These are phyloP conservation scores for Amaranthus hypochondriacus DNA, from an alignment of 148 eudicot genomes.

Conservation along the genomic window DNA sequence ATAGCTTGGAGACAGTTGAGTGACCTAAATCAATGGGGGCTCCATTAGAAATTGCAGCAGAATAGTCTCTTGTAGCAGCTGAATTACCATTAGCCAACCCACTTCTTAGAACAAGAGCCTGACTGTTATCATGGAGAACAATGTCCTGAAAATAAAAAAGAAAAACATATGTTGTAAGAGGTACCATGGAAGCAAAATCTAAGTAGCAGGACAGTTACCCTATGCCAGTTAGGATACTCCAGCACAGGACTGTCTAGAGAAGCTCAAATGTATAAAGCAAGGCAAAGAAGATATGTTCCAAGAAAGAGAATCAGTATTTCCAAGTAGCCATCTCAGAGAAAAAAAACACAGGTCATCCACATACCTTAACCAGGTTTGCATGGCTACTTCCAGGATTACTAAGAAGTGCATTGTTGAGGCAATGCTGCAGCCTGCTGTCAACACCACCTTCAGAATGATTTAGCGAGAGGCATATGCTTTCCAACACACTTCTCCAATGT, in stretches of 20 bases:
- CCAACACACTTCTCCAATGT: slow-evolving; percentile 42
- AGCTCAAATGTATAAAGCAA: neutral
- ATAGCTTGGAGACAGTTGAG: slow-evolving; percentile 38
- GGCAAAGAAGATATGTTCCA: too few relatives aligned
- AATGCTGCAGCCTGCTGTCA: slow-evolving; percentile 34
- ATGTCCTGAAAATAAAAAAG: slow-evolving; percentile 31
- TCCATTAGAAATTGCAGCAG: slow-evolving; percentile 36
- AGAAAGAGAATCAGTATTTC: neutral
- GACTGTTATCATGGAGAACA: slow-evolving; percentile 31
- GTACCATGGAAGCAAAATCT: neutral
- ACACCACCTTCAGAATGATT: slow-evolving; percentile 37
- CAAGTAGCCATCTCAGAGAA: neutral
- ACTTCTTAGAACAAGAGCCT: slow-evolving; percentile 25
- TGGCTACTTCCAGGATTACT: slow-evolving; percentile 22
- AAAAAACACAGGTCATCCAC: neutral
- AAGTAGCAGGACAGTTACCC: neutral
- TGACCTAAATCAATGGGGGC: slow-evolving; percentile 32
- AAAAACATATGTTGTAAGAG: neutral
- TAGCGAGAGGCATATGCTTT: slow-evolving; percentile 45
- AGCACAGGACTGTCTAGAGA: neutral
- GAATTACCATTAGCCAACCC: slow-evolving; percentile 23
- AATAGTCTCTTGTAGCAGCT: slow-evolving; percentile 27
- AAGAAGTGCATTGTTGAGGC: slow-evolving; percentile 41
- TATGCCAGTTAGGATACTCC: neutral
- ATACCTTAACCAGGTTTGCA: slow-evolving; percentile 36